phyloP scores from a whole-genome alignment of 2,329 filamentous ascomycete species.

The Cladosporium sp. region DNA sequence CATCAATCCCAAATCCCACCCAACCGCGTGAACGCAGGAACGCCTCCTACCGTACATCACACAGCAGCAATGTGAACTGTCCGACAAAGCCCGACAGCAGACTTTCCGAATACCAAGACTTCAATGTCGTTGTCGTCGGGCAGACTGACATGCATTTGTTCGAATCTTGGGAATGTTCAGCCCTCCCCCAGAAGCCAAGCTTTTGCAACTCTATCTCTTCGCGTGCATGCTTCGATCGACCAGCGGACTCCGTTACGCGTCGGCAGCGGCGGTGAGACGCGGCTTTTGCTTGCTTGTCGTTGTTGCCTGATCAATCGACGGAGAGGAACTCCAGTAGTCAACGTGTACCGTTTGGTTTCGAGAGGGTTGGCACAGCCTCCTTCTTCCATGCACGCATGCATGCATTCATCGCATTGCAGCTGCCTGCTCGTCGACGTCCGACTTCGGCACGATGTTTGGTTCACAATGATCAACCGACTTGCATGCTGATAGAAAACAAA shows the following conservation, averaged over 20 bases:
- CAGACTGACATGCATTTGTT: neutral
- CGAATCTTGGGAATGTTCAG: neutral
- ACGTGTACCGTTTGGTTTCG: neutral
- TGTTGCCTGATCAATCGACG: neutral
- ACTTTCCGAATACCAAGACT: neutral
- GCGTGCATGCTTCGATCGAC: neutral
- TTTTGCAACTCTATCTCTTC: neutral
- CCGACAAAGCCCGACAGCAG: neutral
- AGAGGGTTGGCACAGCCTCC: neutral
- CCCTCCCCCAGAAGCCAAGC: neutral
- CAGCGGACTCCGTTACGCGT: neutral
- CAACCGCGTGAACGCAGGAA: neutral
- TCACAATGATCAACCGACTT: neutral
- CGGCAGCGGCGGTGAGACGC: constrained; percentile 2
- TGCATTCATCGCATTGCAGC: neutral
- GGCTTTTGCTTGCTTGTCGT: neutral
- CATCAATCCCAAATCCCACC: neutral
- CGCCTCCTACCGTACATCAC: neutral
- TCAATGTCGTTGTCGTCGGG: neutral
- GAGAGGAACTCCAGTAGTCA: neutral
- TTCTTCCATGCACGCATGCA: no score
- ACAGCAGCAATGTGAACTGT: neutral
- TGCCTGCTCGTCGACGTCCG: neutral
- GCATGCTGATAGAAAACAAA: neutral
- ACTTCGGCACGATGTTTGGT: neutral